Conservation (phyloP, 2,329 filamentous ascomycete species). For the Falciphora oryzae region DNA sequence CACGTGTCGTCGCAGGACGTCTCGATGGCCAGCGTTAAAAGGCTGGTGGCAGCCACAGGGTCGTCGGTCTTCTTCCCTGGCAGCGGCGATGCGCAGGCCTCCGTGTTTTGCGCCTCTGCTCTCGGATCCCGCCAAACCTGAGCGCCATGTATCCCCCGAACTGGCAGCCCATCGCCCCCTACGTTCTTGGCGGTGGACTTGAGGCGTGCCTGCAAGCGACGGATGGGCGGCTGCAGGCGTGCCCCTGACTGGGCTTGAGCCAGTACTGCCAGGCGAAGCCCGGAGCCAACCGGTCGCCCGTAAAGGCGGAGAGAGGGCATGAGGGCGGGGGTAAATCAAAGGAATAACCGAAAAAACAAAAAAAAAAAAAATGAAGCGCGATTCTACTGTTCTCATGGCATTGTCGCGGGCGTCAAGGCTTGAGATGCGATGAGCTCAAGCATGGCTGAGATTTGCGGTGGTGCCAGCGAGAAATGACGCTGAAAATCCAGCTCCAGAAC, state of each 20-base stretch:
- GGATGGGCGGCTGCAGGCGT: neutral
- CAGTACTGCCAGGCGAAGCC: neutral
- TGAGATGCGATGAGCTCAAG: neutral
- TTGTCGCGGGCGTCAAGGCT: neutral
- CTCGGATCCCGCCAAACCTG: no score
- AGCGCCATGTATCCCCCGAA: no score
- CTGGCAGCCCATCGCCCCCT: neutral
- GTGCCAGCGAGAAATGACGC: neutral
- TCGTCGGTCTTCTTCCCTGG: no score
- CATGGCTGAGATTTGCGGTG: no score
- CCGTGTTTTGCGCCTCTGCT: no score
- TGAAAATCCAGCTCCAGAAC: neutral
- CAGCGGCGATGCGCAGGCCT: neutral
- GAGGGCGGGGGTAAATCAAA: no score
- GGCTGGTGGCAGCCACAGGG: slow-evolving; percentile 2
- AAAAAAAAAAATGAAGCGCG: neutral
- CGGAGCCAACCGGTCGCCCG: no score
- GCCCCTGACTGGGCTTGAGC: neutral
- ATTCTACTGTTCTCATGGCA: neutral
- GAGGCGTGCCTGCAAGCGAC: neutral
- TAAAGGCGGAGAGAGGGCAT: neutral
- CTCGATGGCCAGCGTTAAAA: slow-evolving; percentile 65
- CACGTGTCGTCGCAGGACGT: slow-evolving; percentile 91
- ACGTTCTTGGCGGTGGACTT: neutral
- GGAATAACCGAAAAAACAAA: no score